These are phyloP conservation scores for Lipomyces chichibuensis DNA, from an alignment of 805 yeast genomes.

Conservation along the genomic window DNA sequence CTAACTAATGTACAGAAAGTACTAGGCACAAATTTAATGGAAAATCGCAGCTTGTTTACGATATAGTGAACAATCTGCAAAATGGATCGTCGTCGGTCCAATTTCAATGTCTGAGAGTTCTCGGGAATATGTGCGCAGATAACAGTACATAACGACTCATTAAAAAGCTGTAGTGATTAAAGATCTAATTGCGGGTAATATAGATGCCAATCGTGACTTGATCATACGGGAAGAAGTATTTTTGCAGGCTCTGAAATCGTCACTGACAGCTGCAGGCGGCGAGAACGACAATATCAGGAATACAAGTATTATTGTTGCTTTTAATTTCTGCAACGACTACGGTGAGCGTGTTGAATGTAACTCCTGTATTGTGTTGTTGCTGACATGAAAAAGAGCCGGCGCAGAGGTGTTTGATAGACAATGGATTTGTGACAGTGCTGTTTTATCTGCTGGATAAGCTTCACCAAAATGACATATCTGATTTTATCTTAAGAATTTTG, in stretches of 20 bases:
- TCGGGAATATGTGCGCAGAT: constrained; percentile 22
- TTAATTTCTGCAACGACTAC: constrained; percentile 20
- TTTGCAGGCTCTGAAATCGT: not conserved
- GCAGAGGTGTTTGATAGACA: constrained; percentile 4
- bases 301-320: constrained; percentile 9
- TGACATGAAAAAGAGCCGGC: constrained; percentile 6
- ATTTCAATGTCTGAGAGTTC: constrained; percentile 21
- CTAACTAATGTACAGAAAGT: not conserved
- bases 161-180: not conserved
- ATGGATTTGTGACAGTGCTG: not conserved
- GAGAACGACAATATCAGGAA: not conserved
- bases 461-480: not conserved
- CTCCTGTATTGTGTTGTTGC: no score
- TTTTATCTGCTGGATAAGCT: not conserved
- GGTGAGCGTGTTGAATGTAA: not conserved
- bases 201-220: constrained; percentile 3
- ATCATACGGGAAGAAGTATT: not conserved
- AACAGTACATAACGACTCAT: constrained; percentile 14
- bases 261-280: not conserved
- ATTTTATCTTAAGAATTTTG: not conserved
- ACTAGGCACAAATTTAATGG: not conserved
- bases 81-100: not conserved
- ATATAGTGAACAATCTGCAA: constrained; percentile 2
- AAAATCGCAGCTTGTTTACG: not conserved
- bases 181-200: not conserved